phyloP scores from a whole-genome alignment of 1,284 basidiomycete species.

The Agroathelia rolfsii region DNA sequence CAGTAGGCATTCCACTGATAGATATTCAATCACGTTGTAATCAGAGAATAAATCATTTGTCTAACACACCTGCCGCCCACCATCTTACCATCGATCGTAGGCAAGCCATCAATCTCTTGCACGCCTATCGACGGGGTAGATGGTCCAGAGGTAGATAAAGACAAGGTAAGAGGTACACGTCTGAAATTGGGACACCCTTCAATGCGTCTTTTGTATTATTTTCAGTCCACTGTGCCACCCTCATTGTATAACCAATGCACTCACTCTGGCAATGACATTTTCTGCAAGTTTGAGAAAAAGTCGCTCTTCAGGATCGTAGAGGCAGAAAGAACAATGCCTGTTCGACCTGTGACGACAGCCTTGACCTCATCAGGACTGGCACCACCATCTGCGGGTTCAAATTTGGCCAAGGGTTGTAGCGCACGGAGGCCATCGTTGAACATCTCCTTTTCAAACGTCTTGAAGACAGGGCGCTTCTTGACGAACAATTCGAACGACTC shows the following conservation, averaged over 20 bases:
- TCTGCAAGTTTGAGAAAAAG: conserved; percentile 92
- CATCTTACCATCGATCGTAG: conserved; percentile 43
- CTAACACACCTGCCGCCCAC: conserved; percentile 71
- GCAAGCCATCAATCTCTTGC: conserved; percentile 27
- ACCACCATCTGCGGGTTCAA: conserved; percentile 62
- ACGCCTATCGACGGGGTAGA: conserved; percentile 23
- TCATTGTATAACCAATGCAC: conserved; percentile 19
- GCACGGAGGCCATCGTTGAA: conserved; percentile 71
- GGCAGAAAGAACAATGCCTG: conserved; percentile 82
- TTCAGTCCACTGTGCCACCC: conserved; percentile 9
- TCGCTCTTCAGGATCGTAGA: conserved; percentile 96
- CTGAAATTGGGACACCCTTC: conserved; percentile 93
- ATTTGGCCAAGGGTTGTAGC: conserved; percentile 77
- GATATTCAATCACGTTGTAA: conserved; percentile 8
- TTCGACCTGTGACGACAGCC: conserved; percentile 75
- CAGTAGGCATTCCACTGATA: conserved; percentile 78
- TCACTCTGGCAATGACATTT: conserved; percentile 88
- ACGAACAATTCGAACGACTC: conserved; percentile 78
- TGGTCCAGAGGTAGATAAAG: conserved; percentile 25
- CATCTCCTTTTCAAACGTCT: conserved; percentile 92
- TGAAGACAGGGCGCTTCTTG: conserved; percentile 75
- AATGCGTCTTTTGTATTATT: no score
- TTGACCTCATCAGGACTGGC: conserved; percentile 86
- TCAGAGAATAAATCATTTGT: conserved; percentile 4
- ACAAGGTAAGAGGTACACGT: conserved; percentile 58